phyloP scores from a whole-genome alignment of 2,329 filamentous ascomycete genomes.

The Penicillium sp. region DNA sequence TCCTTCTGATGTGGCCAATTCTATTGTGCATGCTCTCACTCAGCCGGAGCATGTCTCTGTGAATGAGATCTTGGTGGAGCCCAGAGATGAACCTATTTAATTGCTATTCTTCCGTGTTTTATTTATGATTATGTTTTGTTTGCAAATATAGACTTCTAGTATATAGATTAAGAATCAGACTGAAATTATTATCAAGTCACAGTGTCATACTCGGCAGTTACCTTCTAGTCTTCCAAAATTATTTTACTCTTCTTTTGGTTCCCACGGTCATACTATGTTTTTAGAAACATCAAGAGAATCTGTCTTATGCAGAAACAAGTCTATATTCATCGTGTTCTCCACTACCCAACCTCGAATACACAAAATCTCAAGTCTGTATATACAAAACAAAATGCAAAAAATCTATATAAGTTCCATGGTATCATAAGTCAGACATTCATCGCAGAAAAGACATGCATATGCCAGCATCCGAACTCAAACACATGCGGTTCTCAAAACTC shows the following conservation, averaged over 20 bases:
- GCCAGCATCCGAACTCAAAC: background rate
- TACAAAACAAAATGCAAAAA: background rate
- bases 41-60: constrained; percentile 76
- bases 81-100: constrained; percentile 72
- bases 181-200: background rate
- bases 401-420: background rate
- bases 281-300: too few relatives aligned
- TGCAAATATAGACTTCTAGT: background rate
- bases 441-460: background rate
- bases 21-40: constrained; percentile 72
- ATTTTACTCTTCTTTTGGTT: background rate
- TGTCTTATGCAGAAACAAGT: background rate
- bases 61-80: constrained; percentile 79
- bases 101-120: background rate
- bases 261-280: too few relatives aligned
- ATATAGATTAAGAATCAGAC: background rate
- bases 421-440: background rate
- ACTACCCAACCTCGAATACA: background rate
- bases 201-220: background rate
- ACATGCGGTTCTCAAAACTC: background rate
- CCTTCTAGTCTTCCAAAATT: background rate
- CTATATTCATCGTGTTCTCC: background rate
- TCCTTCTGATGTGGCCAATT: constrained; percentile 69
- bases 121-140: background rate
- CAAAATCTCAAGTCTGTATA: background rate